A percentile compares a stretch with the other conserved stretches of the same genome.
These are phyloP conservation scores for Diaporthe ilicicola DNA, from an alignment of 2,329 filamentous ascomycete species.

Conservation along the genomic window DNA sequence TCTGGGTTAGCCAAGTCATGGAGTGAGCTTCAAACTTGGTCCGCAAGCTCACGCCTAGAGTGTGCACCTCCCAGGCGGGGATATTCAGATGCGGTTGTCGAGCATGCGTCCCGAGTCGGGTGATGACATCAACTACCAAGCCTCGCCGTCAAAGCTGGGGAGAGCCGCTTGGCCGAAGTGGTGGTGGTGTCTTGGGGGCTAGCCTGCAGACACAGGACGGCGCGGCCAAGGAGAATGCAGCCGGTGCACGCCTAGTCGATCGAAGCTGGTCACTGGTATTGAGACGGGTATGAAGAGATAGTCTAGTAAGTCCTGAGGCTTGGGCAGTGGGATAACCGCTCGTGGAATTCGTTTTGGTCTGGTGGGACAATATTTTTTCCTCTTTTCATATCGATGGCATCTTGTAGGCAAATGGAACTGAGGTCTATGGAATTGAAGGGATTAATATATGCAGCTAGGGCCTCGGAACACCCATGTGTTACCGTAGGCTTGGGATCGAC, in stretches of 20 bases:
- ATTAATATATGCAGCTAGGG: background rate
- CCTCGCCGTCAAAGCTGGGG: background rate
- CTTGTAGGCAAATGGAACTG: too few species aligned
- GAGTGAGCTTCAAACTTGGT: background rate
- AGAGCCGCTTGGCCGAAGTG: background rate
- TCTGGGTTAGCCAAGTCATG: background rate
- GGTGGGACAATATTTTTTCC: background rate
- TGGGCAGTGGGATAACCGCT: background rate
- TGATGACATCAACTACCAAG: slow-evolving; percentile 7
- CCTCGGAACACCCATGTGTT: background rate
- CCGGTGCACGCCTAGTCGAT: background rate
- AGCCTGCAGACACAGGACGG: slow-evolving; percentile 19
- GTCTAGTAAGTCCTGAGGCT: background rate
- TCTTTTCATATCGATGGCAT: background rate
- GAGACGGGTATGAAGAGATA: background rate
- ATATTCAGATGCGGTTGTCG: background rate
- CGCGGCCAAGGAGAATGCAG: background rate
- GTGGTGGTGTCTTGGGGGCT: background rate
- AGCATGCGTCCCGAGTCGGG: background rate
- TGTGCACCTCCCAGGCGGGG: background rate
- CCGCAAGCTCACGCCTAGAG: background rate
- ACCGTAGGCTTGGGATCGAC: background rate
- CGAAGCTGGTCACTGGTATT: background rate
- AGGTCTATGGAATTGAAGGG: too few species aligned
- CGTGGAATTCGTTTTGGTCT: background rate